Evolutionary conservation across 805 yeast species (phyloP).

Genomic region (Wickerhamomyces silvicola): DNA sequence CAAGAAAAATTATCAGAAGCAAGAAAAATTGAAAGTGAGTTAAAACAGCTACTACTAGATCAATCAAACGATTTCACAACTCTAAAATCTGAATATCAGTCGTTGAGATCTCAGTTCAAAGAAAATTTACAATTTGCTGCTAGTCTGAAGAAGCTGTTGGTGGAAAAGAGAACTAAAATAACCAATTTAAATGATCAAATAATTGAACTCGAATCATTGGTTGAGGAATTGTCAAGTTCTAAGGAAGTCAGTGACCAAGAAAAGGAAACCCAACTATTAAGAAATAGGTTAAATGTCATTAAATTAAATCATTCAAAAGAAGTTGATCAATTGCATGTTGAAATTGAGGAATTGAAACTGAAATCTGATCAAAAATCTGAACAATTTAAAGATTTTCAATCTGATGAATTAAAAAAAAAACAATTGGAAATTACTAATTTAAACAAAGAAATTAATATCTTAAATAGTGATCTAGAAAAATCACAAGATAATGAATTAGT

Average conservation of each 20-base stretch:
- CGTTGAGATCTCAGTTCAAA: constrained; percentile 9
- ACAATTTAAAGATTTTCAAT: constrained; percentile 3
- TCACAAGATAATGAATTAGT: constrained; percentile 10
- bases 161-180: constrained; percentile 14
- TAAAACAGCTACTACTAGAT: constrained; percentile 9
- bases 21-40: constrained; percentile 11
- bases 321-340: constrained; percentile 10
- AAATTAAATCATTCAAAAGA: constrained; percentile 20
- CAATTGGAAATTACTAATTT: constrained; percentile 13
- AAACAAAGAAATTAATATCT: constrained; percentile 9
- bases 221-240: constrained; percentile 7
- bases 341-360: constrained; percentile 10
- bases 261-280: constrained; percentile 17
- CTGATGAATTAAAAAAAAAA: constrained; percentile 9
- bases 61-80: constrained; percentile 9
- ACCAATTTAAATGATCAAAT: constrained; percentile 8
- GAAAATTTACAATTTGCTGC: constrained; percentile 8
- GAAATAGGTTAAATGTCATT: constrained; percentile 15
- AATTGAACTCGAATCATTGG: constrained; percentile 11
- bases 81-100: constrained; percentile 11
- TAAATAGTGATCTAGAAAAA: constrained; percentile 9
- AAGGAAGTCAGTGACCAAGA: constrained; percentile 3
- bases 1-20: constrained; percentile 10
- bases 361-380: constrained; percentile 1
- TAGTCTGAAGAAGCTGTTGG: constrained; percentile 11